Base-by-base conservation (phyloP, 2,329 filamentous ascomycete species). In the Tolypocladium paradoxum region DNA sequence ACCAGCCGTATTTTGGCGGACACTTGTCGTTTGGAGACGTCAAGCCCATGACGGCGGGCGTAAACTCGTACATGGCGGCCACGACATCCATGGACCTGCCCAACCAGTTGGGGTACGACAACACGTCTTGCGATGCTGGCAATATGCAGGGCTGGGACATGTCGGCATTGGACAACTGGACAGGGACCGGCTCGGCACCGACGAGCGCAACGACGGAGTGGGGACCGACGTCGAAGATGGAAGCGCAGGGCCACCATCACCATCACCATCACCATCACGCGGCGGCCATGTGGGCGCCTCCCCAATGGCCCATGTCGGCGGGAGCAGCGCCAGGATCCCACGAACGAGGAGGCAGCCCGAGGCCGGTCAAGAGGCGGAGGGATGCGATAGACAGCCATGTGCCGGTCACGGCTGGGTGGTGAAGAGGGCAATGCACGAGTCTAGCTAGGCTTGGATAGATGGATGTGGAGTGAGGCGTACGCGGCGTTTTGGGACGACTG, bases 101-200 rank as follows among this genome's bases (percentile, higher is more conserved):
- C 9, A 62, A 57, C 53, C 60, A 64, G 16, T 62, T 69, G 29
- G 66, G 65, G 35, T 71, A 70, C 55, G 69, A 71, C 53, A 63
- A 64, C 55, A 55, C 62, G 5, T 62, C 61, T 37, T 65, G 63
- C 52, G 65, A 69, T 46, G 50, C 62, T 11, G 58, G 60, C 46
- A 56, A 43, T 49, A 63, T 72, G 2, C 66, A 68, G 50, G 64
- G 64, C 49, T 72, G 70, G 70, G 69, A 71, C 55, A 68, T 71
- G 60, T 58, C 65, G 34, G 59, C 65, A 3, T 58, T 72, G 50
- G 69, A 71, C 53, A 53, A 59, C 31, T 71, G 69, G 70, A 56
- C 64, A 16, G 57, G 46, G 27, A 16, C 61, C 11, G 53, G 58
- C 7, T 54, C 65, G 12, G 56, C 60, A 8, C 47, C 61, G 24